Evolutionary conservation across 1,139 yeast species (phyloP).

Genomic region (Kodamaea sp.): DNA sequence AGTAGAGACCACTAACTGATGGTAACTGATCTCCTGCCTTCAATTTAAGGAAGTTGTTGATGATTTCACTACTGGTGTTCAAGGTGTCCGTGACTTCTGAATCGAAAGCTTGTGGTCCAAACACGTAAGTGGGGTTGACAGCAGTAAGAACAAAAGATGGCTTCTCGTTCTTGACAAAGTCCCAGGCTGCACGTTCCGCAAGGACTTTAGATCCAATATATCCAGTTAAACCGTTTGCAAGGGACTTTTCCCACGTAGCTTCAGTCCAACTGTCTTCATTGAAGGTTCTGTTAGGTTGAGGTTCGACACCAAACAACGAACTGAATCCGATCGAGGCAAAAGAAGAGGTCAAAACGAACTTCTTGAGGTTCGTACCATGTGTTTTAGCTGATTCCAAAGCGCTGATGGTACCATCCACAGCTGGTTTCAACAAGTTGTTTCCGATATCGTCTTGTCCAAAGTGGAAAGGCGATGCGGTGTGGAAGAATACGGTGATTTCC

Average conservation of each 20-base stretch:
- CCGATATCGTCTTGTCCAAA: slow-evolving; percentile 8
- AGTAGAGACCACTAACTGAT: slow-evolving; percentile 30
- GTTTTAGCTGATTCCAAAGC: slow-evolving; percentile 24
- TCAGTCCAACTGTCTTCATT: slow-evolving; percentile 39
- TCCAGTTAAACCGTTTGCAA: slow-evolving; percentile 21
- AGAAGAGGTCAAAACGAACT: slow-evolving; percentile 32
- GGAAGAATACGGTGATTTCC: slow-evolving; percentile 25
- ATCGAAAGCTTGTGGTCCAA: slow-evolving; percentile 32
- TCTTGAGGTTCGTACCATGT: slow-evolving; percentile 25
- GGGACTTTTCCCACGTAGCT: slow-evolving; percentile 37
- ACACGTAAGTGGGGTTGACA: slow-evolving; percentile 23
- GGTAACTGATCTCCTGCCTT: slow-evolving; percentile 20
- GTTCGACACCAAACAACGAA: slow-evolving; percentile 29
- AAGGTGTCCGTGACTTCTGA: slow-evolving; percentile 17
- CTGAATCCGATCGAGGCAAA: slow-evolving; percentile 26
- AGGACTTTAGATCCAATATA: slow-evolving; percentile 35
- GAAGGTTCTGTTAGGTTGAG: slow-evolving; percentile 31
- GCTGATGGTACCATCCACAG: slow-evolving; percentile 26
- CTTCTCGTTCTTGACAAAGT: slow-evolving; percentile 27
- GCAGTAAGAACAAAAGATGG: slow-evolving; percentile 16
- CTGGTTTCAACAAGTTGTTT: slow-evolving; percentile 13
- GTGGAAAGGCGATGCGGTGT: slow-evolving; percentile 13
- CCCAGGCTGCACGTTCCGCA: slow-evolving; percentile 50
- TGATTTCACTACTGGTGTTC: slow-evolving; percentile 20
- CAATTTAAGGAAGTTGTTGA: slow-evolving; percentile 22